Percentiles rank a stretch among this genome's conserved stretches.
Conservation (phyloP, 2,329 filamentous ascomycete genomes). For the Chrysoporthe puriensis region DNA sequence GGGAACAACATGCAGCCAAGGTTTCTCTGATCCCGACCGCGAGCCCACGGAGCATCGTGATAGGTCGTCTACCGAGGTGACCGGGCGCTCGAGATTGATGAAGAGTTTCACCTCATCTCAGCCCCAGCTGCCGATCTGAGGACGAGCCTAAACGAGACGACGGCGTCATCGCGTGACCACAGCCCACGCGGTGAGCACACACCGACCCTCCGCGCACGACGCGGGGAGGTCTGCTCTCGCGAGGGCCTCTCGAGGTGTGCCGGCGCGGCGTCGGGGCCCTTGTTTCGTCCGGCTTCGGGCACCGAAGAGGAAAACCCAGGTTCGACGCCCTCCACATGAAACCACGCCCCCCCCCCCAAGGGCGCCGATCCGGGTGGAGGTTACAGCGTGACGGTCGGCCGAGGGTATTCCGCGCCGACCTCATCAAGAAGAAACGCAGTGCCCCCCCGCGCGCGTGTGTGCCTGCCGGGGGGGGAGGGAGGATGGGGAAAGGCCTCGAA, state of each 20-base stretch:
- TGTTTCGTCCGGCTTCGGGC: slow-evolving; percentile 10
- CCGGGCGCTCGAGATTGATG: not conserved
- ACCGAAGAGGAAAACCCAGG: not conserved
- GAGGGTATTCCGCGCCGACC: not conserved
- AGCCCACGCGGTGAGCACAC: not conserved
- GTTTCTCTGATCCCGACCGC: not conserved
- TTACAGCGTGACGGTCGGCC: not conserved
- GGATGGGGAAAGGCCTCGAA: not conserved
- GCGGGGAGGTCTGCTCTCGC: not conserved
- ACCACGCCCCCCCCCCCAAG: no score
- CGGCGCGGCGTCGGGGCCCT: not conserved
- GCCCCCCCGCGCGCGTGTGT: not conserved
- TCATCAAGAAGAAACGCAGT: not conserved
- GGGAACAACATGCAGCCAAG: not conserved
- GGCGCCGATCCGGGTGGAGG: not conserved
- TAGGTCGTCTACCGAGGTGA: not conserved
- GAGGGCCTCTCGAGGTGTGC: not conserved
- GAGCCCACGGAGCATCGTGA: not conserved
- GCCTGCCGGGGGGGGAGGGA: not conserved
- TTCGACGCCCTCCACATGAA: not conserved
- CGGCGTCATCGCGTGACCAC: not conserved
- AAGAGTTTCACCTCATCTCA: not conserved
- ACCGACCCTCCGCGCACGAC: not conserved
- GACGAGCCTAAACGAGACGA: not conserved
- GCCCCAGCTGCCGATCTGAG: not conserved